Evolutionary conservation across 768 basidiomycete genomes (phyloP).

Genomic region (Russula virescens): DNA sequence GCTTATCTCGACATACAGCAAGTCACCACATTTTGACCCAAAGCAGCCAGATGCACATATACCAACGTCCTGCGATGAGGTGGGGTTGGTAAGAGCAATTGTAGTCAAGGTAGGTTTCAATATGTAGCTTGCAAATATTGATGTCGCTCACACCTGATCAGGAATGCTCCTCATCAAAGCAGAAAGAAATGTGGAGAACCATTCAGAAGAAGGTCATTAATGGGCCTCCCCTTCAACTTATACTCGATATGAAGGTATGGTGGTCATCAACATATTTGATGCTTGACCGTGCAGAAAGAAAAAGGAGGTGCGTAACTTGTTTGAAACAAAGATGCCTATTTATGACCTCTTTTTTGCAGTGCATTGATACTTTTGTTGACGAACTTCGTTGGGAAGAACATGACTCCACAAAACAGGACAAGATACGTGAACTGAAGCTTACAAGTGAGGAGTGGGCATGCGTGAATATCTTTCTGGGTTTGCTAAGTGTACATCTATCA

Average conservation of each 20-base stretch:
- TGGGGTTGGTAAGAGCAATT: background rate
- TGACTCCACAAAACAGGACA: too few relatives aligned
- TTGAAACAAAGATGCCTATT: too few relatives aligned
- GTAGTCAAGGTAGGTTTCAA: background rate
- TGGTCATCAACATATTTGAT: background rate
- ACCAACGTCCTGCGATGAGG: background rate
- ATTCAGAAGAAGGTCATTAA: background rate
- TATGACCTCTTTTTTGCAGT: too few relatives aligned
- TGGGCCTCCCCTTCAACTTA: background rate
- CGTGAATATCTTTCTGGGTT: too few relatives aligned
- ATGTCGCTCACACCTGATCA: background rate
- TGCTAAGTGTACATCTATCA: too few relatives aligned
- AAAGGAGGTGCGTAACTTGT: too few relatives aligned
- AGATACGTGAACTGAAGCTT: too few relatives aligned
- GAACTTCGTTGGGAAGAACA: too few relatives aligned
- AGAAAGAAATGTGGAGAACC: background rate
- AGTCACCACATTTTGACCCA: background rate
- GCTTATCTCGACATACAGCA: background rate
- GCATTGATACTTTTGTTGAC: too few relatives aligned
- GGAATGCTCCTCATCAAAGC: background rate
- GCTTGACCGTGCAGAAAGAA: too few relatives aligned
- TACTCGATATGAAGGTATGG: background rate
- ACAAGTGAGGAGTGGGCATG: too few relatives aligned
- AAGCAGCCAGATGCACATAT: background rate
- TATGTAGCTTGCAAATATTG: background rate